Evolutionary conservation across 1,284 basidiomycete species (phyloP), one percentile per base, ranked within the genome.

Genomic region (Puccinia novopanici): DNA sequence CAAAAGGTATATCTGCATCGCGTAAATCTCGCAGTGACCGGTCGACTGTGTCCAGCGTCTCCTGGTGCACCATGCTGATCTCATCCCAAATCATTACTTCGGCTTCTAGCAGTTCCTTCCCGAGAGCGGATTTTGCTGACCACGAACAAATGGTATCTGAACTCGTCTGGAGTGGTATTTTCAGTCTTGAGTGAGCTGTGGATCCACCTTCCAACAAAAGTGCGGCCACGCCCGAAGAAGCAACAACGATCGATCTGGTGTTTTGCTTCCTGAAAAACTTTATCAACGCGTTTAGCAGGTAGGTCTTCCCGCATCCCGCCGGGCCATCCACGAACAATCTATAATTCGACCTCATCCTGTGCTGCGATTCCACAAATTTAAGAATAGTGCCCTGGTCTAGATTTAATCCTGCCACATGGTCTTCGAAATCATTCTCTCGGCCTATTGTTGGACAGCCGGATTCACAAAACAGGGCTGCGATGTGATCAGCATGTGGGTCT

Each of bases 51-150:
- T 76, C 61, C 0, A 67, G 5, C 1, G 34, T 1, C 10, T 67
- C 0, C 34, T 37, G 0, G 40, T 76, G 40, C 0, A 19, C 8
- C 40, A 67, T 48, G 10, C 42, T 37, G 17, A 70, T 42, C 30
- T 78, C 75, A 37, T 78, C 75, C 75, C 75, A 78, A 10, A 78
- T 78, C 17, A 68, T 3, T 0, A 65, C 9, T 0, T 27, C 10
- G 9, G 3, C 3, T 24, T 15, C 27, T 34, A 37, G 5, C 13
- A 52, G 17, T 57, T 74, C 3, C 22, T 3, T 19, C 17, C 6
- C 10, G 17, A 5, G 9, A 27, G 24, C n/a, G 17, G 50, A 22
- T 4, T 19, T 52, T 45, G 42, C 8, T 8, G 42, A 52, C 30
- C 50, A 59, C 2, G 24, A 22, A 37, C 73, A 75, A 22, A 40